Base-by-base conservation (phyloP, 2,329 filamentous ascomycete species). In the Talaromyces sp. region DNA sequence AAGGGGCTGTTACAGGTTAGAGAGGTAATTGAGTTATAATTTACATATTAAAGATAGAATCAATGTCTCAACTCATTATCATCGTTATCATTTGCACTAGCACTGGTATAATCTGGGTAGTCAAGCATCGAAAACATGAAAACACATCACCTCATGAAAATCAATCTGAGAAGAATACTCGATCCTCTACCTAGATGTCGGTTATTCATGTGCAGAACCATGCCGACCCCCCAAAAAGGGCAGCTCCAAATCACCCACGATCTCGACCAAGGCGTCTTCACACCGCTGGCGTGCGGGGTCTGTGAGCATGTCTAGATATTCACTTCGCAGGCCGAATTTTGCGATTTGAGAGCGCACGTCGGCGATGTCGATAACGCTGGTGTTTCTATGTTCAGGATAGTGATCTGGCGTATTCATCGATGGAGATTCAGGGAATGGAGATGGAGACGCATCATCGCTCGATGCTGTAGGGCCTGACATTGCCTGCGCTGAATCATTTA, bases 181-280 rank as follows among this genome's bases (percentile, higher is more conserved):
- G 13, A 13, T 11, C 35, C 9, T 11, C 35, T 37, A 41, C 15
- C 6, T n/a, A 41, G 15, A 15, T 19, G 19, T 19, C n/a, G 10
- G 37, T 49, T n/a, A 35, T 19, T 5, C 27, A 33, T 61, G 43
- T 19, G 25, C 41, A 49, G 41, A 33, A 35, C 35, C 45, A 4
- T 11, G 7, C n/a, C 27, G 31, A 22, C 17, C 31, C n/a, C 27
- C 45, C 4, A 25, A 50, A 35, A 49, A 37, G 1, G 66, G 66
- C 31, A 67, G 43, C n/a, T 62, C 49, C 45, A 65, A 35, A 13
- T 57, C 62, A 50, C 56, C 62, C 31, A 65, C 52, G n/a, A 67
- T 60, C n/a, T 65, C 58, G 9, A 64, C 17, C n/a, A 67, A 13
- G 1, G 66, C 39, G 3, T 65, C 47, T 33, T 67, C 66, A 25